Base-by-base conservation (phyloP, 2,329 filamentous ascomycete genomes). In the Magnaporthales sp. region DNA sequence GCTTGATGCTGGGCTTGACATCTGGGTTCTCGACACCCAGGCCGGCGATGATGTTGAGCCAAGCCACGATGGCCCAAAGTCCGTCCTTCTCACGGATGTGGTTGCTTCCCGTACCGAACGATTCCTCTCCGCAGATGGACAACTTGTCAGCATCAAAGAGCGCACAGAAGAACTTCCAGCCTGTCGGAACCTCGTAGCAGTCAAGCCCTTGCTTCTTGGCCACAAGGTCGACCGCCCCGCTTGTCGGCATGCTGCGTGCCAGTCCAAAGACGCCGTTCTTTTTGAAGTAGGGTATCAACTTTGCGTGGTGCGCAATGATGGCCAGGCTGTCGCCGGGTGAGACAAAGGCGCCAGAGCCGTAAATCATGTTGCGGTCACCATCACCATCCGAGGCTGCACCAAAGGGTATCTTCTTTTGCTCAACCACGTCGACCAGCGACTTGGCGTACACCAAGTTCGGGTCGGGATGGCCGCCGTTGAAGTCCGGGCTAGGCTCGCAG, bases 321-420 rank as follows among this genome's bases (percentile, higher is more conserved):
- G 95, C 95, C 74, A 99, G 84, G 74, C 92, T 97, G 83, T 99
- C 95, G 75, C 95, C 95, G 8, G 95, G 95, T 8, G 94, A 98
- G 69, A 99, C 95, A 75, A 99, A 99, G 61, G 91, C 89, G 75
- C 96, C 94, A 71, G 94, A 93, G 70, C 95, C 95, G 80, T 99
- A 99, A 76, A 99, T 99, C 95, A 99, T 99, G 88, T 99, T 99
- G 73, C 95, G 91, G 83, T 99, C 95, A 74, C 95, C 95, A 74
- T 99, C 95, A 72, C 95, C 95, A 73, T 99, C 95, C 70, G 92
- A 96, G 63, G 95, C 95, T 68, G 95, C 95, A 75, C 95, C 95
- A 74, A 99, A 99, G 75, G 96, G 95, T 70, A 99, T 93, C 68
- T 88, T 86, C 74, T 92, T 89, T 82, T 91, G 91, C 79, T 99